phyloP scores from a whole-genome alignment of 129 eudicot genomes.

The Tagetes patula region DNA sequence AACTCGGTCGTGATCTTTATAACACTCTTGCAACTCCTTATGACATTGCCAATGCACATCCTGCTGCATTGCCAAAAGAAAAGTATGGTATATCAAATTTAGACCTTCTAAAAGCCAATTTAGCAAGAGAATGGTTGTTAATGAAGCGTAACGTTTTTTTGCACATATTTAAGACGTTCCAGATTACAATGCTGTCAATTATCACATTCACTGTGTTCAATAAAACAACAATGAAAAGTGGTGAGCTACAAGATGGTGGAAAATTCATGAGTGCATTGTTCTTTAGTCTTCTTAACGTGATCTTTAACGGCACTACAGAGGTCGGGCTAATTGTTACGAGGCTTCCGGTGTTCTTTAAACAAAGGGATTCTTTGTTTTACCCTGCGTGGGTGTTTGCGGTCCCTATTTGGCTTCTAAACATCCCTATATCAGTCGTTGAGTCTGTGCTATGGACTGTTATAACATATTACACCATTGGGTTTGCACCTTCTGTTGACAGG shows the following conservation, averaged over 20 bases:
- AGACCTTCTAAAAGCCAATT: conserved; percentile 76
- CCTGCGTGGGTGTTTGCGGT: conserved; percentile 84
- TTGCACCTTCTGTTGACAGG: not conserved
- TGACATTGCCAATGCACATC: conserved; percentile 74
- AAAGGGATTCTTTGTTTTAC: conserved; percentile 74
- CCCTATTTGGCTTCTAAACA: conserved; percentile 75
- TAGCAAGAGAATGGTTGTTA: conserved; percentile 62
- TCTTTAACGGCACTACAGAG: conserved; percentile 88
- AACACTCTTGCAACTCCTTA: conserved; percentile 72
- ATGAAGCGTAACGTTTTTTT: conserved; percentile 90
- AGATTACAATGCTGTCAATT: conserved; percentile 46
- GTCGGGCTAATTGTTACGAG: conserved; percentile 61
- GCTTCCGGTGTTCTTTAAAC: conserved; percentile 91
- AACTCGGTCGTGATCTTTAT: conserved; percentile 59
- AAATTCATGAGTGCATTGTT: conserved; percentile 72
- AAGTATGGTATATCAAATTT: conserved; percentile 65
- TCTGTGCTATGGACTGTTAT: conserved; percentile 59
- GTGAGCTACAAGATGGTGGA: conserved; percentile 49
- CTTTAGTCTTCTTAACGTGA: conserved; percentile 47
- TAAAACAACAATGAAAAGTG: conserved; percentile 62
- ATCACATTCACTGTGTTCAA: conserved; percentile 60
- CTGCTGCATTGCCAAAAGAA: conserved; percentile 68
- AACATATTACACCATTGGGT: conserved; percentile 75
- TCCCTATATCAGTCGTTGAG: conserved; percentile 68
- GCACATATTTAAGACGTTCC: conserved; percentile 66